Evolutionary conservation across 1,139 yeast genomes (phyloP).

Genomic region (Debaryomyces robertsiae): DNA sequence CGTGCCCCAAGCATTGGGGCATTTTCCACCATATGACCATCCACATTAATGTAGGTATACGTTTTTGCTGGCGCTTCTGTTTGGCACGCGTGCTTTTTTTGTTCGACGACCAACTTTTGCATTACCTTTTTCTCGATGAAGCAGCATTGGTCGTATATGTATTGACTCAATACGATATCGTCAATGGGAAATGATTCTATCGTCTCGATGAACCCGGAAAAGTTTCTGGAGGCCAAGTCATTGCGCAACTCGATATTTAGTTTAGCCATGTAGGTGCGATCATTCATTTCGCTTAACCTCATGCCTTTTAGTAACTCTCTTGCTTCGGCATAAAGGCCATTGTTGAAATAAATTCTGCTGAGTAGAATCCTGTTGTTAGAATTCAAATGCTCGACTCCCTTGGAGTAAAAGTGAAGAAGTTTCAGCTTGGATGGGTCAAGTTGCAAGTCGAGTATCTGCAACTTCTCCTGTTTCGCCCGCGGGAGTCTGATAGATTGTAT

Average conservation of each 20-base stretch:
- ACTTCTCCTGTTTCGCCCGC: constrained; percentile 17
- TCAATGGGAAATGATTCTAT: constrained; percentile 36
- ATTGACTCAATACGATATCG: constrained; percentile 36
- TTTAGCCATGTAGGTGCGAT: constrained; percentile 27
- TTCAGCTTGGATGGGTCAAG: constrained; percentile 14
- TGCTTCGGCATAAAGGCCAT: constrained; percentile 29
- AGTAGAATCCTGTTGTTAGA: constrained; percentile 35
- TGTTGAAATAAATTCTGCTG: constrained; percentile 35
- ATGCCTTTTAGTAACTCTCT: constrained; percentile 26
- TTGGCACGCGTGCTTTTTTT: background rate
- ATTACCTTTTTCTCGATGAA: constrained; percentile 26
- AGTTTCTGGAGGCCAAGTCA: constrained; percentile 23
- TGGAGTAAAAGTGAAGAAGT: constrained; percentile 4
- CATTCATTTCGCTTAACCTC: constrained; percentile 26
- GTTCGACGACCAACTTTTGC: constrained; percentile 4
- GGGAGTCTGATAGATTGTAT: constrained; percentile 24
- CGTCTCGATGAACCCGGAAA: constrained; percentile 20
- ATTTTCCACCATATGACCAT: constrained; percentile 5
- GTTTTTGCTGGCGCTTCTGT: background rate
- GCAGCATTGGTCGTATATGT: constrained; percentile 34
- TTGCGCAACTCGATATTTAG: constrained; percentile 29
- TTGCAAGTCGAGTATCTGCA: constrained; percentile 20
- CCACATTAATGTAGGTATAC: background rate
- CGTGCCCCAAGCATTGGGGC: constrained; percentile 4
- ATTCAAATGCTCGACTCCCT: constrained; percentile 18